These are phyloP conservation scores for Acer saccharum DNA, from an alignment of 345 rosid genomes.

Conservation along the genomic window DNA sequence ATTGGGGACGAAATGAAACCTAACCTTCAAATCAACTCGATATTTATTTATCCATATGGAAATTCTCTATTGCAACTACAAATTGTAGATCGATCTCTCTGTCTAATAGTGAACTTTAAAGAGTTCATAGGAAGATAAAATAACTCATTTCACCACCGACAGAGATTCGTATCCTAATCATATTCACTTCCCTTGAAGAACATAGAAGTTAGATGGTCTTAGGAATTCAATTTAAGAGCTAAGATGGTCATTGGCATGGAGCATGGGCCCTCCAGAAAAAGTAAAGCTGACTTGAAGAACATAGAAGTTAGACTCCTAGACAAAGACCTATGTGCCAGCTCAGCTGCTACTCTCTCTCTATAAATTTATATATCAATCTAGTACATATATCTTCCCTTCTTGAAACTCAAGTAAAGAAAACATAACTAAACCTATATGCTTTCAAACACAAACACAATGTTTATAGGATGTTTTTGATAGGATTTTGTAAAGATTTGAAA, in stretches of 20 bases:
- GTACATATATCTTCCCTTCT: neutral
- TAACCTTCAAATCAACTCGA: too few species aligned
- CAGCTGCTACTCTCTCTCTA: neutral
- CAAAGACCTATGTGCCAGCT: conserved; percentile 9
- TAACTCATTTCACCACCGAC: too few species aligned
- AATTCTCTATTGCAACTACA: too few species aligned
- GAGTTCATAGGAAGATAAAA: too few species aligned
- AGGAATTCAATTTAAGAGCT: conserved; percentile 23
- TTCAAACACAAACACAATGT: neutral
- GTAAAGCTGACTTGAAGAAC: conserved; percentile 18
- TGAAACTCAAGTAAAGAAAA: neutral
- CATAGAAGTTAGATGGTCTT: too few species aligned
- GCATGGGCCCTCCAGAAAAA: conserved; percentile 8
- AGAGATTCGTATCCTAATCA: neutral
- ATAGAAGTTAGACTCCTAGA: neutral
- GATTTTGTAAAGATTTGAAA: too few species aligned
- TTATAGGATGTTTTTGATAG: too few species aligned
- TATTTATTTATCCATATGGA: too few species aligned
- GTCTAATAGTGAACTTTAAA: too few species aligned
- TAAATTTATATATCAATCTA: too few species aligned
- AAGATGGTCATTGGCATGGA: conserved; percentile 2
- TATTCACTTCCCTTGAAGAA: conserved; percentile 19
- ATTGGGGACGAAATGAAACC: too few species aligned
- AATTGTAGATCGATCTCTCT: too few species aligned
- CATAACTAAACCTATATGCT: neutral